Evolutionary conservation across 1,284 basidiomycete genomes (phyloP).

Genomic region (Pseudozyma thailandica): DNA sequence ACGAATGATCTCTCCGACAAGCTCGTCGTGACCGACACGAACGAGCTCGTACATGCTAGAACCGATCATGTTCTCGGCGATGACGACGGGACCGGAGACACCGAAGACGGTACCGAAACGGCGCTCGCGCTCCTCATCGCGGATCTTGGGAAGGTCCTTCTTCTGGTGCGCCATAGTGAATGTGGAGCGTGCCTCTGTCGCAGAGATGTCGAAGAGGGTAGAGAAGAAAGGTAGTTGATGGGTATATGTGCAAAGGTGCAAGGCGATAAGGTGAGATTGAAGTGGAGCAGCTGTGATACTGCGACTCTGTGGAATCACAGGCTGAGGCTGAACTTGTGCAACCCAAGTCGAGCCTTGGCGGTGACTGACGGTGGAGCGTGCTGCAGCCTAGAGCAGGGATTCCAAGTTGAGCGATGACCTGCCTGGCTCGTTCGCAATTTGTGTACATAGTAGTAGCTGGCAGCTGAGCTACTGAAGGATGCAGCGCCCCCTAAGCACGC

Average conservation of each 20-base stretch:
- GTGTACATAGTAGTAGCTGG: too few relatives aligned
- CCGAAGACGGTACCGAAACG: constrained; percentile 63
- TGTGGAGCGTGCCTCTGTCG: constrained; percentile 8
- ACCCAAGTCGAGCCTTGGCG: constrained; percentile 4
- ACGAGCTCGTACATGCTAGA: constrained; percentile 68
- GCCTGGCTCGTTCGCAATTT: too few relatives aligned
- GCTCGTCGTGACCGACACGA: constrained; percentile 67
- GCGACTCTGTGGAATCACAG: too few relatives aligned
- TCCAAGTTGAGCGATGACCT: too few relatives aligned
- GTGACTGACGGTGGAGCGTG: constrained; percentile 3
- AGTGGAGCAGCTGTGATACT: neutral
- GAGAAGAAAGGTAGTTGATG: constrained; percentile 11
- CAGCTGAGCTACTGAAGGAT: too few relatives aligned
- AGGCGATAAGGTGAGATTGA: constrained; percentile 3
- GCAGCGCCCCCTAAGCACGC: neutral
- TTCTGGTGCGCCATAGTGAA: constrained; percentile 58
- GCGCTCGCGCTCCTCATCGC: constrained; percentile 65
- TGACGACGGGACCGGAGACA: constrained; percentile 67
- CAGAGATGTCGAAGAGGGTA: constrained; percentile 5
- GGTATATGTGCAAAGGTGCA: too few relatives aligned
- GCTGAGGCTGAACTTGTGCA: constrained; percentile 4
- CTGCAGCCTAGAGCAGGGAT: too few relatives aligned
- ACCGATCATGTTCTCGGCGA: constrained; percentile 68
- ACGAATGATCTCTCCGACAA: constrained; percentile 67
- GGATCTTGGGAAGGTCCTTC: constrained; percentile 66